Evolutionary conservation across 2,329 filamentous ascomycete species (phyloP).

Genomic region (Aspergillus persii): DNA sequence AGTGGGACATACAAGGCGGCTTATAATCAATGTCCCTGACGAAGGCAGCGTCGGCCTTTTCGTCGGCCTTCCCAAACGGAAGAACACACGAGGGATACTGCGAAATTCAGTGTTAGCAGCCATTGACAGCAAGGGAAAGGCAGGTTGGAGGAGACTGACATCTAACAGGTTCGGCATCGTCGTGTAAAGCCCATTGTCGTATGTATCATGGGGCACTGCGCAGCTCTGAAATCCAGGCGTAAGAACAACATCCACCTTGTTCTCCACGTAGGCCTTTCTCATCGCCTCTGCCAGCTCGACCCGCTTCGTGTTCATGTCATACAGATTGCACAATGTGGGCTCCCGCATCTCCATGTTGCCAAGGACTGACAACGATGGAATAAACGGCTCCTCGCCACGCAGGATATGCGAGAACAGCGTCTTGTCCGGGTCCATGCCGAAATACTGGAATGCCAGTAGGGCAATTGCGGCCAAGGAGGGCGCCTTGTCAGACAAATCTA

Average conservation of each 20-base stretch:
- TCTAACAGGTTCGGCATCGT: slow-evolving; percentile 22
- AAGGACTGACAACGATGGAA: slow-evolving; percentile 16
- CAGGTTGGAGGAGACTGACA: slow-evolving; percentile 12
- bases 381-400: slow-evolving; percentile 17
- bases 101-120: background rate
- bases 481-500: slow-evolving; percentile 13
- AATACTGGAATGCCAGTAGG: slow-evolving; percentile 18
- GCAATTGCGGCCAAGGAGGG: slow-evolving; percentile 8
- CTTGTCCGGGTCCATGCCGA: slow-evolving; percentile 22
- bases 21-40: slow-evolving; percentile 18
- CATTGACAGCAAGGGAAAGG: too few species aligned
- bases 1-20: slow-evolving; percentile 18
- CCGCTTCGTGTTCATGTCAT: slow-evolving; percentile 16
- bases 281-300: slow-evolving; percentile 11
- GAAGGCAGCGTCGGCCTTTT: slow-evolving; percentile 16
- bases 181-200: slow-evolving; percentile 21
- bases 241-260: slow-evolving; percentile 22
- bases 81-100: slow-evolving; percentile 24
- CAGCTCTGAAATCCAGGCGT: slow-evolving; percentile 23
- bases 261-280: slow-evolving; percentile 17
- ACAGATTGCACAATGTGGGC: slow-evolving; percentile 19
- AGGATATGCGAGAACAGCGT: slow-evolving; percentile 17
- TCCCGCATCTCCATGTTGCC: background rate
- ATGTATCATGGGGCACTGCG: slow-evolving; percentile 22
- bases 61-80: slow-evolving; percentile 18